These are phyloP conservation scores for Phoma herbarum DNA, from an alignment of 2,329 filamentous ascomycete genomes.

Conservation along the genomic window DNA sequence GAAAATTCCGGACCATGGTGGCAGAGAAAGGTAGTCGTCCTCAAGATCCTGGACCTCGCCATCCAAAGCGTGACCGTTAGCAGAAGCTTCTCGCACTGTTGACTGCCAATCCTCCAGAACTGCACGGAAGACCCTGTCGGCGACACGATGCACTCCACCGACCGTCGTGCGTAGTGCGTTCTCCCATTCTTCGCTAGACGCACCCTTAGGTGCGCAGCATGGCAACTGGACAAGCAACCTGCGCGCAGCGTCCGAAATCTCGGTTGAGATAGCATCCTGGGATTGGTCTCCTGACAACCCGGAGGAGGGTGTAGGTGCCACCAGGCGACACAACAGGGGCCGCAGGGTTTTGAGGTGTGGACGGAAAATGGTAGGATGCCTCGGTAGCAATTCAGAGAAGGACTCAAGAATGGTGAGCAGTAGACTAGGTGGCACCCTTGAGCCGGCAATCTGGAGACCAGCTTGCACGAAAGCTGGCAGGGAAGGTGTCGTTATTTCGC, in stretches of 20 bases:
- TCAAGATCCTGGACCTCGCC: constrained; percentile 52
- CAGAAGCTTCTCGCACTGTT: constrained; percentile 55
- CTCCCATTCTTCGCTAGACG: constrained; percentile 79
- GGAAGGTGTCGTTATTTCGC: constrained; percentile 87
- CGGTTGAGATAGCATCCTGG: constrained; percentile 55
- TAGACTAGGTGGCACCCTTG: constrained; percentile 51
- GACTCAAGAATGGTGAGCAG: constrained; percentile 75
- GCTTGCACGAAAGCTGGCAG: constrained; percentile 77
- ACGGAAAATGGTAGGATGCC: constrained; percentile 84
- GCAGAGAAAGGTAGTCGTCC: constrained; percentile 61
- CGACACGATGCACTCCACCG: constrained; percentile 71
- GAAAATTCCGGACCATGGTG: constrained; percentile 76
- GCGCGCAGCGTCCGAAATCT: constrained; percentile 67
- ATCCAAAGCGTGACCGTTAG: constrained; percentile 42
- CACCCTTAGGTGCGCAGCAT: constrained; percentile 82
- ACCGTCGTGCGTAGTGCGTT: constrained; percentile 70
- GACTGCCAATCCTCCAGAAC: constrained; percentile 85
- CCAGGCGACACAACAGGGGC: constrained; percentile 64
- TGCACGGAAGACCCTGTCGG: constrained; percentile 79
- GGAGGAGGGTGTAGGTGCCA: constrained; percentile 69
- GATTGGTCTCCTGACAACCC: constrained; percentile 33
- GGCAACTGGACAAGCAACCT: constrained; percentile 75
- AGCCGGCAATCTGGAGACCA: constrained; percentile 69
- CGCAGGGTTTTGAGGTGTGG: constrained; percentile 76
- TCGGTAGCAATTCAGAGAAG: constrained; percentile 75